A percentile compares a stretch with the other conserved stretches of the same genome.
Evolutionary conservation across 1,139 yeast genomes (phyloP).

Genomic region (Schwanniomyces etchellsii): DNA sequence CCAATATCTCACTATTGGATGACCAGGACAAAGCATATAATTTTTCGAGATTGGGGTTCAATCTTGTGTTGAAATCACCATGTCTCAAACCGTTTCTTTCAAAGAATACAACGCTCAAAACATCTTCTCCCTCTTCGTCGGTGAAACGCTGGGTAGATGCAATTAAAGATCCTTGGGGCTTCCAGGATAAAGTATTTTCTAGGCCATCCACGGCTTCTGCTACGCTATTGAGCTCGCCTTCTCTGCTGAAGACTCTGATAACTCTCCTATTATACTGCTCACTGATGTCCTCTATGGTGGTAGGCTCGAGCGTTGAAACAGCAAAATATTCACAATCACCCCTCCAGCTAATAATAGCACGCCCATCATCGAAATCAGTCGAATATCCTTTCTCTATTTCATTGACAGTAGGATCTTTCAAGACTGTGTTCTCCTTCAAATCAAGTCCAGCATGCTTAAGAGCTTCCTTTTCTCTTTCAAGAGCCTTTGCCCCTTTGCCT

Average conservation of each 20-base stretch:
- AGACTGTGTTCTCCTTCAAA: conserved; percentile 43
- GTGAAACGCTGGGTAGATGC: conserved; percentile 69
- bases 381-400: conserved; percentile 64
- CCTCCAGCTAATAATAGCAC: conserved; percentile 73
- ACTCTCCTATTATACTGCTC: conserved; percentile 60
- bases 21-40: conserved; percentile 73
- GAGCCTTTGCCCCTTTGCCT: conserved; percentile 87
- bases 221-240: conserved; percentile 74
- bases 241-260: conserved; percentile 74
- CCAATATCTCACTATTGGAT: conserved; percentile 70
- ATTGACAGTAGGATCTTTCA: conserved; percentile 91
- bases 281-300: conserved; percentile 33
- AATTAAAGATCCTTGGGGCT: conserved; percentile 84
- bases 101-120: conserved; percentile 64
- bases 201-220: conserved; percentile 87
- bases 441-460: conserved; percentile 66
- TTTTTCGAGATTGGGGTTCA: conserved; percentile 40
- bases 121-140: conserved; percentile 45
- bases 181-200: conserved; percentile 75
- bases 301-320: conserved; percentile 57
- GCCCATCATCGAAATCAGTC: conserved; percentile 46
- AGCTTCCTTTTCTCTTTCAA: conserved; percentile 57
- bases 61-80: conserved; percentile 73
- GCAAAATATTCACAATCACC: conserved; percentile 89
- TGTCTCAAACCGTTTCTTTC: conserved; percentile 93